Evolutionary conservation across 805 yeast genomes (phyloP).

Genomic region (Diddensiella santjacobensis): DNA sequence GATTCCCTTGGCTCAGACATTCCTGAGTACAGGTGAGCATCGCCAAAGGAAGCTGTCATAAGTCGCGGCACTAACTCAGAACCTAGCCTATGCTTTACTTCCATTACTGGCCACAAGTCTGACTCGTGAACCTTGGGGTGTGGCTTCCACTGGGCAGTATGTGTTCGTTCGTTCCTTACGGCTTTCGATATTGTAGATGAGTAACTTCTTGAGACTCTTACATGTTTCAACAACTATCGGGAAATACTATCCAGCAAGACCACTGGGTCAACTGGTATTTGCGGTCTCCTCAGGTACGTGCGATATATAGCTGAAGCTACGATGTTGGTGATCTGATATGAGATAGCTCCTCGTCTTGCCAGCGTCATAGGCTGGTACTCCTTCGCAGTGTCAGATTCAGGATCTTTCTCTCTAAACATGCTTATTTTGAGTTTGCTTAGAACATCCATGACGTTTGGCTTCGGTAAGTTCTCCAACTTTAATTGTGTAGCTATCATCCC

Average conservation of each 20-base stretch:
- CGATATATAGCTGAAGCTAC: no score
- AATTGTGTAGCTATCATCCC: no score
- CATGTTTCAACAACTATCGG: conserved; percentile 2
- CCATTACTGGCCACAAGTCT: neutral
- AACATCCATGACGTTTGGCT: neutral
- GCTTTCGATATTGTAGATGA: no score
- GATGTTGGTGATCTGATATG: no score
- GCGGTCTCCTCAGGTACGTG: conserved; percentile 1
- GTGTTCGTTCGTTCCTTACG: no score
- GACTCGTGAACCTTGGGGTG: no score
- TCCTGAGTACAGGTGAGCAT: neutral
- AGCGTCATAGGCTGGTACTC: no score
- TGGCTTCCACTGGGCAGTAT: no score
- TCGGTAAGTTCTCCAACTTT: neutral
- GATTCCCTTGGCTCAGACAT: conserved; percentile 3
- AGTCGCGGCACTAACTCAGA: neutral
- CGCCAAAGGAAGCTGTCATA: neutral
- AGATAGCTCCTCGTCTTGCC: no score
- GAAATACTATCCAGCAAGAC: neutral
- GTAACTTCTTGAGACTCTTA: neutral
- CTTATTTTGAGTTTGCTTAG: neutral
- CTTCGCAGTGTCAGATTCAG: no score
- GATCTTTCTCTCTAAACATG: no score
- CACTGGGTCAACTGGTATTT: neutral
- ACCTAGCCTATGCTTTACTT: neutral